Conservation (phyloP, 148 eudicot genomes). For the Diospyros kaki region DNA sequence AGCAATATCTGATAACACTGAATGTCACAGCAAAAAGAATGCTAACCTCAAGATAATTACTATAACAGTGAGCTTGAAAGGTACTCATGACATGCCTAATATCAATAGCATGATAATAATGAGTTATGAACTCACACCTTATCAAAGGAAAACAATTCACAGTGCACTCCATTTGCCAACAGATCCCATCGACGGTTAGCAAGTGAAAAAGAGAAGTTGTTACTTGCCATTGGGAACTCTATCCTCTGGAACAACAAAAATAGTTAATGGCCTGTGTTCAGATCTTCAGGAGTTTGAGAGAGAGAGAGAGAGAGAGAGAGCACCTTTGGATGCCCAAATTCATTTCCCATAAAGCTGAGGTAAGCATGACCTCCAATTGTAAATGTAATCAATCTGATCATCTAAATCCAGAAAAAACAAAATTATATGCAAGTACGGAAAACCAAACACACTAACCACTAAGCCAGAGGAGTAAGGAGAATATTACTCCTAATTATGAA, state of each 20-base stretch:
- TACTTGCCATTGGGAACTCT: slow-evolving; percentile 86
- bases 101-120: neutral
- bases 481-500: neutral
- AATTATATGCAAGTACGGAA: neutral
- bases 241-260: slow-evolving; percentile 52
- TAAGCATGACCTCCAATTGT: slow-evolving; percentile 81
- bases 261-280: slow-evolving; percentile 2
- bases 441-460: neutral
- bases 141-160: slow-evolving; percentile 60
- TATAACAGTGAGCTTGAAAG: neutral
- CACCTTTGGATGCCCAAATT: slow-evolving; percentile 97
- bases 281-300: neutral
- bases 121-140: slow-evolving; percentile 39
- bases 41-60: neutral
- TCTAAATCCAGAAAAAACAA: slow-evolving; percentile 29
- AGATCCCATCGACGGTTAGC: slow-evolving; percentile 92
- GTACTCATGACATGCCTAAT: neutral
- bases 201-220: slow-evolving; percentile 65
- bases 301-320: slow-evolving; percentile 11
- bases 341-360: slow-evolving; percentile 98
- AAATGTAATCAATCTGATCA: slow-evolving; percentile 85
- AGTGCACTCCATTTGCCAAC: slow-evolving; percentile 51
- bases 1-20: neutral
- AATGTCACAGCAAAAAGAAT: neutral
- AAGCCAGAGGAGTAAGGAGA: neutral